These are phyloP conservation scores for Lithospermum erythrorhizon DNA, from an alignment of 257 asterid species.

Conservation along the genomic window DNA sequence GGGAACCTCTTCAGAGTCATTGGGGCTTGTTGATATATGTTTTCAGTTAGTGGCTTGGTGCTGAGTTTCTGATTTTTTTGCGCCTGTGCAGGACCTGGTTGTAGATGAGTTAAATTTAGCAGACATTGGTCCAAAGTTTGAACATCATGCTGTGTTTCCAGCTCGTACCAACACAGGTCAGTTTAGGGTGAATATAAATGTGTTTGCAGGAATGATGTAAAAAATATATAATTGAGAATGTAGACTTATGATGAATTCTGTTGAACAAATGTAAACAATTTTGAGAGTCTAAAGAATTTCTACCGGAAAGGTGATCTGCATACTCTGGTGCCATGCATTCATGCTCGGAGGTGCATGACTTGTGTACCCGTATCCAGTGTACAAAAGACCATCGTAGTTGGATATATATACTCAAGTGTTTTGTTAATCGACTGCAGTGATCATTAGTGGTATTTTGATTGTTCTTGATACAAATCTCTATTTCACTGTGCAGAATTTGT, in stretches of 20 bases:
- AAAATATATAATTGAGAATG: too few species aligned
- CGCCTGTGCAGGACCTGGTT: constrained; percentile 40
- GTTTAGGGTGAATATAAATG: not conserved
- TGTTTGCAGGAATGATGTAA: not conserved
- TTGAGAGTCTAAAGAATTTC: too few species aligned
- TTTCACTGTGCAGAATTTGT: constrained; percentile 67
- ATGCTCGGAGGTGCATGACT: too few species aligned
- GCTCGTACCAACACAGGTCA: constrained; percentile 90
- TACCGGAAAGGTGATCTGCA: too few species aligned
- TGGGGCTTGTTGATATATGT: too few species aligned
- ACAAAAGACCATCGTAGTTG: not conserved
- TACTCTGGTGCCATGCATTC: too few species aligned
- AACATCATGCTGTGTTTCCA: constrained; percentile 67
- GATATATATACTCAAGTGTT: not conserved
- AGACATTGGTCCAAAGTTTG: constrained; percentile 84
- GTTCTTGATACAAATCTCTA: not conserved
- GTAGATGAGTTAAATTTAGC: constrained; percentile 72
- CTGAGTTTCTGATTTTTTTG: constrained; percentile 4
- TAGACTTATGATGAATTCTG: too few species aligned
- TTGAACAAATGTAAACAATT: too few species aligned
- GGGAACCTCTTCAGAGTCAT: too few species aligned
- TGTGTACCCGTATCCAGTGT: too few species aligned
- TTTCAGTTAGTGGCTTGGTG: not conserved
- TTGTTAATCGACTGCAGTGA: not conserved
- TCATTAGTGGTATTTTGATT: not conserved